Percentiles rank a stretch among this genome's conserved stretches.
Evolutionary conservation across 2,329 filamentous ascomycete species (phyloP).

Genomic region (Cladosporium austrohemisphaericum): DNA sequence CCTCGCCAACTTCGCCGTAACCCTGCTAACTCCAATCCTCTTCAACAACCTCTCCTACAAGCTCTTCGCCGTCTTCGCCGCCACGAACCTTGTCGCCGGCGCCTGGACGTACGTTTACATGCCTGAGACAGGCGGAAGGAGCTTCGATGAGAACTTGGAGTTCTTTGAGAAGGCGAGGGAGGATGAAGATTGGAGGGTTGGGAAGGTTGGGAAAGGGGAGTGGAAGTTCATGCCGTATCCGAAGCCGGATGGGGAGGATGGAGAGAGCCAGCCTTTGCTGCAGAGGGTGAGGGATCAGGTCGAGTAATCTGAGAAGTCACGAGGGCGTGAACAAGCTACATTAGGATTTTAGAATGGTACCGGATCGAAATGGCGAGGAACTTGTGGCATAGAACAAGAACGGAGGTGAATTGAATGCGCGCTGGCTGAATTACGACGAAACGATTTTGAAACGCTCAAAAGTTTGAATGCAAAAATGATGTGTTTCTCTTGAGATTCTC

Average conservation of each 20-base stretch:
- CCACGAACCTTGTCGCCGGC: constrained; percentile 53
- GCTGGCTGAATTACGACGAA: too few species aligned
- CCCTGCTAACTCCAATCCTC: constrained; percentile 54
- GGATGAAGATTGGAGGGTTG: constrained; percentile 52
- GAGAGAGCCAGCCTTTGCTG: constrained; percentile 46
- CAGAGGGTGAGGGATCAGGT: constrained; percentile 43
- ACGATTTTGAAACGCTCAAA: too few species aligned
- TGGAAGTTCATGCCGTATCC: constrained; percentile 45
- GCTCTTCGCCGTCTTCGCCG: constrained; percentile 55
- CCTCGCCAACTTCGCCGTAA: constrained; percentile 56
- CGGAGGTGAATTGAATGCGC: too few species aligned
- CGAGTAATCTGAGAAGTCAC: too few species aligned
- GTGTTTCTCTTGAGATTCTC: too few species aligned
- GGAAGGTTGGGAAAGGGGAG: constrained; percentile 51
- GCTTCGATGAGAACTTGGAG: constrained; percentile 58
- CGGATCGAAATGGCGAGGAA: too few species aligned
- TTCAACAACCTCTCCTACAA: constrained; percentile 60
- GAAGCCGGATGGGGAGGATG: constrained; percentile 37
- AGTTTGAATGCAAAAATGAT: too few species aligned
- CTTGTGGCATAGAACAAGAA: too few species aligned
- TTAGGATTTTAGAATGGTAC: too few species aligned
- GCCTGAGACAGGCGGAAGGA: constrained; percentile 56
- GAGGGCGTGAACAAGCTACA: too few species aligned
- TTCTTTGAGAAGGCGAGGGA: constrained; percentile 55
- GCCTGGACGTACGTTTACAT: constrained; percentile 51